phyloP scores from a whole-genome alignment of 2,329 filamentous ascomycete genomes.

The Pestalotiopsis sp. region DNA sequence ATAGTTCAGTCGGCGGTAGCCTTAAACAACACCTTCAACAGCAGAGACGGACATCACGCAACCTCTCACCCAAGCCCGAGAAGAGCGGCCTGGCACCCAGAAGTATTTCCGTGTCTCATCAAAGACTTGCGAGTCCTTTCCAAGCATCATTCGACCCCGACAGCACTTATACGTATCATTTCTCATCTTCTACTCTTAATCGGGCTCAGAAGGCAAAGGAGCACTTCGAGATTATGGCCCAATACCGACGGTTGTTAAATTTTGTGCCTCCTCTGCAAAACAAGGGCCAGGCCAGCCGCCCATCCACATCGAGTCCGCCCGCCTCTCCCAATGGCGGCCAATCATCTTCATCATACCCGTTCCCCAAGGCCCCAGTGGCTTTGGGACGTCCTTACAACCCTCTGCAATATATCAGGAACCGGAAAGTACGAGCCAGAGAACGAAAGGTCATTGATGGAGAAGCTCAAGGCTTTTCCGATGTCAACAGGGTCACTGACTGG shows the following conservation, averaged over 20 bases:
- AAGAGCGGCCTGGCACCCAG: conserved; percentile 39
- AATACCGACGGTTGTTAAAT: conserved; percentile 81
- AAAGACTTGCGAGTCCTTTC: conserved; percentile 45
- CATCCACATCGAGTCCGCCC: conserved; percentile 42
- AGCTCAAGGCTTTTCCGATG: conserved; percentile 75
- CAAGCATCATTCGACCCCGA: conserved; percentile 52
- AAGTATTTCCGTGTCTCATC: conserved; percentile 40
- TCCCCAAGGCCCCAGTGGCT: conserved; percentile 31
- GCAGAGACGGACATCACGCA: conserved; percentile 64
- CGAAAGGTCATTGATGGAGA: conserved; percentile 74
- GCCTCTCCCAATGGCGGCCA: conserved; percentile 36
- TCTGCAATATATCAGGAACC: conserved; percentile 87
- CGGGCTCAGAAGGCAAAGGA: conserved; percentile 83
- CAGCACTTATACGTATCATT: conserved; percentile 59
- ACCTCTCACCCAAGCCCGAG: conserved; percentile 59
- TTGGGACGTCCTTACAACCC: conserved; percentile 83
- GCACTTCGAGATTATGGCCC: conserved; percentile 81
- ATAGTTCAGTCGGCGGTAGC: conserved; percentile 57
- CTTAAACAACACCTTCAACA: conserved; percentile 72
- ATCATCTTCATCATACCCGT: conserved; percentile 28
- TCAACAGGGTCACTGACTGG: conserved; percentile 73
- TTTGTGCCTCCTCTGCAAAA: conserved; percentile 73
- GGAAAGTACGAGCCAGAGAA: conserved; percentile 80
- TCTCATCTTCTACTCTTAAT: conserved; percentile 78
- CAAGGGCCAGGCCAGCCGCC: conserved; percentile 31